Evolutionary conservation across 2,329 filamentous ascomycete genomes (phyloP), one percentile per base, ranked within the genome.

Genomic region (Fusarium sp.): DNA sequence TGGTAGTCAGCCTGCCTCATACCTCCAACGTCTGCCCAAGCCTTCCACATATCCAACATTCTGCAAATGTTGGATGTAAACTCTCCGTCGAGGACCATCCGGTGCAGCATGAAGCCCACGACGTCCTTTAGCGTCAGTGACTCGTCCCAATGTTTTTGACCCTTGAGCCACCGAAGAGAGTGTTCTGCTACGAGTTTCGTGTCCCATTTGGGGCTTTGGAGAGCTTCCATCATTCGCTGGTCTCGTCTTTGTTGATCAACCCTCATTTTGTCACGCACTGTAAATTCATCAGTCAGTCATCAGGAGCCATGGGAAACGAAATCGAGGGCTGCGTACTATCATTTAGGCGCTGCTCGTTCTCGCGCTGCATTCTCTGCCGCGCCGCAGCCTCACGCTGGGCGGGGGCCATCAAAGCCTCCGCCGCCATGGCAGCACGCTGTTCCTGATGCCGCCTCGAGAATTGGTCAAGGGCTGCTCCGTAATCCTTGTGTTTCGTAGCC

Each of bases 141-240:
- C n/a, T 72, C 51, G 7, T 76, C 73, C 51, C 81, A 73, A 15
- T 73, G 66, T 0, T 70, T 58, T 6, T 75, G 70, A 0, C 58
- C 63, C 66, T 82, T 80, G 2, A 88, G 79, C 84, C 85, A 88
- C 5, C 66, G 65, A 2, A 88, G 78, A 31, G 74, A 75, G 60
- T 85, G 81, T 23, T 82, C 79, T 1, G 84, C 86, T 3, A 86
- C 82, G 4, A 83, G 79, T 59, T 80, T 80, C 8, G 81, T 79
- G 57, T 84, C 83, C 87, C 86, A 89, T 64, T 84, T 85, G 12
- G 85, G 83, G 56, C 85, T 87, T 62, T 87, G 85, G 15, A 88
- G 73, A 6, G 87, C 87, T 72, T 88, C 86, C 64, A 83, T 77
- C 47, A 79, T 75, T 18, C 83, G 81, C n/a, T 80, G 77, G 18